These are phyloP conservation scores for Hypsizygus marmoreus DNA, from an alignment of 768 basidiomycete genomes.

Conservation along the genomic window DNA sequence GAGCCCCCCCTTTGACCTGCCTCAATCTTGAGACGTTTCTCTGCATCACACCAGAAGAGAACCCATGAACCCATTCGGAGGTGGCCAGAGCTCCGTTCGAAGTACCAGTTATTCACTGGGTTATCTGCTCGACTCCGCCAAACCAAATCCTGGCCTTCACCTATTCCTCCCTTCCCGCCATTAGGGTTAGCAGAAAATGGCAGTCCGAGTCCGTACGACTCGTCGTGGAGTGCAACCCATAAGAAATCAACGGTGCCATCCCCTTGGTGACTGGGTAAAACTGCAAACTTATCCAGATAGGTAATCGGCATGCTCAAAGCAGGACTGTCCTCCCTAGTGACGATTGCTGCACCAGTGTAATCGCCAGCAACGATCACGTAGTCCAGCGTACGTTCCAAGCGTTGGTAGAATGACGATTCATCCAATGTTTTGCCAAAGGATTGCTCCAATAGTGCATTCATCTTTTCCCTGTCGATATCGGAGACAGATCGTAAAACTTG, in stretches of 20 bases:
- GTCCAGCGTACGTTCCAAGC: conserved; percentile 78
- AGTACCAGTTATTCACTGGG: conserved; percentile 99
- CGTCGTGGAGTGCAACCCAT: conserved; percentile 98
- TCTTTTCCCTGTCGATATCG: conserved; percentile 74
- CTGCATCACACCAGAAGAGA: conserved; percentile 98
- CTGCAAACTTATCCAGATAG: conserved; percentile 98
- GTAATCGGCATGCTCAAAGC: conserved; percentile 56
- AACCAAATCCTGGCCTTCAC: conserved; percentile 91
- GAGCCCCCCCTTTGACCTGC: conserved; percentile 63
- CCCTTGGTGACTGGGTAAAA: conserved; percentile 91
- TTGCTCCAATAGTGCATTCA: conserved; percentile 83
- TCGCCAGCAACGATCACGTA: conserved; percentile 94
- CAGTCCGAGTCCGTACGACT: conserved; percentile 94
- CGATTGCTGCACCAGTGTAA: conserved; percentile 92
- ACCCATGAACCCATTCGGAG: conserved; percentile 85
- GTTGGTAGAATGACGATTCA: conserved; percentile 71
- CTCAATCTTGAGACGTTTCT: conserved; percentile 76
- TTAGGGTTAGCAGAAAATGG: conserved; percentile 95
- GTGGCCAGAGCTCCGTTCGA: conserved; percentile 93
- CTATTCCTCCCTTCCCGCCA: conserved; percentile 86
- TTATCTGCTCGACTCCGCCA: conserved; percentile 95
- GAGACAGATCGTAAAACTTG: conserved; percentile 70
- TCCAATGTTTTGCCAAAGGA: conserved; percentile 81
- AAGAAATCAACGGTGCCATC: conserved; percentile 99
- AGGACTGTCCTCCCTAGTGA: conserved; percentile 65